Evolutionary conservation across 495 filamentous ascomycete genomes (phyloP).

Genomic region (Annulohypoxylon maeteangense): DNA sequence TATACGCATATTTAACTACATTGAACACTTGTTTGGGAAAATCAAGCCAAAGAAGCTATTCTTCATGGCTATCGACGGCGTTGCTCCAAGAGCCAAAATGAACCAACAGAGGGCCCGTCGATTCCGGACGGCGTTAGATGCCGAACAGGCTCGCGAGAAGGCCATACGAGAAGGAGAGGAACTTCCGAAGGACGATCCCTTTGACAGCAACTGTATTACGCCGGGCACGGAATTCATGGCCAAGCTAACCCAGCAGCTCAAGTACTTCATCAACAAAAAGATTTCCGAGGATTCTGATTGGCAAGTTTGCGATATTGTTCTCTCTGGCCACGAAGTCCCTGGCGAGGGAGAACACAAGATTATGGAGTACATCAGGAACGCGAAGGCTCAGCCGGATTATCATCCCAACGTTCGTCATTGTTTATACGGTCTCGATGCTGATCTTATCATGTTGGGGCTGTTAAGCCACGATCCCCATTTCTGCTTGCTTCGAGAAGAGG

Average conservation of each 20-base stretch:
- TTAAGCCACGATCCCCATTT: slow-evolving; percentile 99
- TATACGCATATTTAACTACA: slow-evolving; percentile 99
- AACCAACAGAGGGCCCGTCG: slow-evolving; percentile 97
- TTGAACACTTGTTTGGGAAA: slow-evolving; percentile 97
- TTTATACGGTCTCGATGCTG: slow-evolving; percentile 96
- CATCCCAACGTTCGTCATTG: slow-evolving; percentile 97
- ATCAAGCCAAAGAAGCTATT: slow-evolving; percentile 98
- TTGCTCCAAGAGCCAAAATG: slow-evolving; percentile 99
- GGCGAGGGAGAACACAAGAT: slow-evolving; percentile 99
- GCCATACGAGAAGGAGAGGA: slow-evolving; percentile 87
- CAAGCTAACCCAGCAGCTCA: slow-evolving; percentile 89
- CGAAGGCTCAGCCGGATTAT: slow-evolving; percentile 94
- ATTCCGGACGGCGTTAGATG: slow-evolving; percentile 94
- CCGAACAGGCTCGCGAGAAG: slow-evolving; percentile 87
- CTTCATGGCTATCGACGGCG: slow-evolving; percentile 99
- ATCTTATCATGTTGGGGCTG: slow-evolving; percentile 97
- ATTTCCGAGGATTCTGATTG: slow-evolving; percentile 96
- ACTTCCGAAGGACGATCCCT: slow-evolving; percentile 94
- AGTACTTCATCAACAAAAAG: slow-evolving; percentile 99
- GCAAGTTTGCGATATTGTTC: slow-evolving; percentile 94
- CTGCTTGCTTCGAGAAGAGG: slow-evolving; percentile 95
- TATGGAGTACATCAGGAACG: slow-evolving; percentile 98
- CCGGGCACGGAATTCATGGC: slow-evolving; percentile 99
- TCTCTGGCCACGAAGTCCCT: slow-evolving; percentile 98
- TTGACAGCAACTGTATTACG: slow-evolving; percentile 99